Percentiles rank a stretch among this genome's conserved stretches.
phyloP scores from a whole-genome alignment of 2,329 filamentous ascomycete species.

The Penicillium sclerotiorum region DNA sequence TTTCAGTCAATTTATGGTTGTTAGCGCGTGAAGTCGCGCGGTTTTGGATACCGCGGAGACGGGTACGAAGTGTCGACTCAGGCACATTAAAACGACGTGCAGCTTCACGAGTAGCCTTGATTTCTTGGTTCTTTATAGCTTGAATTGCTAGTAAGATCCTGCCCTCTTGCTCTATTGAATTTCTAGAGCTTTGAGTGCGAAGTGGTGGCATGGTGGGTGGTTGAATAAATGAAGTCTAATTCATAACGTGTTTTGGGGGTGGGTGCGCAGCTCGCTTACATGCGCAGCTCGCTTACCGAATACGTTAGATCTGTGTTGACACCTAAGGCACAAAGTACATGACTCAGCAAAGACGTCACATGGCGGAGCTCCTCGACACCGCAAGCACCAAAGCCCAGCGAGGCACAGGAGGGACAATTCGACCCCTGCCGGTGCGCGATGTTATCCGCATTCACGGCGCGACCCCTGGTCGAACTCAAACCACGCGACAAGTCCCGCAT shows the following conservation, averaged over 20 bases:
- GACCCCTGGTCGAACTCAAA: slow-evolving; percentile 95
- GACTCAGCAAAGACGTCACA: slow-evolving; percentile 17
- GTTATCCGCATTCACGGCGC: slow-evolving; percentile 97
- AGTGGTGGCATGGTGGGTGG: too few species aligned
- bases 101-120: background rate
- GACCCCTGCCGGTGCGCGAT: slow-evolving; percentile 53
- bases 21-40: background rate
- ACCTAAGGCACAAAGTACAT: background rate
- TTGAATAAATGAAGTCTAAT: too few species aligned
- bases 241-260: too few species aligned
- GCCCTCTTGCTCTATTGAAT: too few species aligned
- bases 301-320: background rate
- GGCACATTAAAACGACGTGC: background rate
- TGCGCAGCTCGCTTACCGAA: too few species aligned
- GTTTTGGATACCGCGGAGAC: background rate
- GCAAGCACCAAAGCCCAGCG: slow-evolving; percentile 12
- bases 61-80: background rate
- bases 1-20: slow-evolving; percentile 1
- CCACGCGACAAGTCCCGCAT: slow-evolving; percentile 95
- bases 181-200: too few species aligned
- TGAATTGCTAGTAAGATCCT: too few species aligned
- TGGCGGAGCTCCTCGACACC: slow-evolving; percentile 10
- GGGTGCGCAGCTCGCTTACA: too few species aligned
- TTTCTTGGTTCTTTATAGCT: too few species aligned
- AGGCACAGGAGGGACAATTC: slow-evolving; percentile 14